Base-by-base conservation (phyloP, 768 basidiomycete species). In the Tubosaeta sp. region DNA sequence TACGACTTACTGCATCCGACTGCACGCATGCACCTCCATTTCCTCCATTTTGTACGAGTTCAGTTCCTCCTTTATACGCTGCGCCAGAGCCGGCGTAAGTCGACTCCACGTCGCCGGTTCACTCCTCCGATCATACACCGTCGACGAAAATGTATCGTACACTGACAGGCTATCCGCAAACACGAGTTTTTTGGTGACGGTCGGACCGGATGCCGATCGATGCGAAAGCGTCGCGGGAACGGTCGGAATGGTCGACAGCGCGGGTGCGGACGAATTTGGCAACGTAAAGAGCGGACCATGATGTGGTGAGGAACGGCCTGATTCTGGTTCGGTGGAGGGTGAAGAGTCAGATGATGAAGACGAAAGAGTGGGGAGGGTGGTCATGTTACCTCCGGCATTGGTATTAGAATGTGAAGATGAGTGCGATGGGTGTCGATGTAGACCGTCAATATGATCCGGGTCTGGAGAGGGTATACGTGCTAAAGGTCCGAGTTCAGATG, bases 21-120 rank as follows among this genome's bases (percentile, higher is more conserved):
- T 95, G 46, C 88, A 76, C 60, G 90, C 89, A 71, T 98, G 95
- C 56, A 99, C 94, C 68, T 95, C 92, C 95, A 99, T 98, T 75
- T 97, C 94, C 72, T 95, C 94, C 89, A 97, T 91, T 79, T 98
- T 98, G 74, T 91, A 98, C 51, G 91, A 92, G 72, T 99, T 99
- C 48, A 99, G 76, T 73, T 95, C 92, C 73, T 95, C 93, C 79
- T 99, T 99, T 71, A 99, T 98, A 62, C 87, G 80, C 76, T 97
- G 92, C 37, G 95, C 95, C 63, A 98, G 75, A 52, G 88, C 85
- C 41, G 95, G 97, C 48, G 97, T 99, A 63, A 99, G 73, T 37
- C 91, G 81, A 72, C 95, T 97, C 85, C 94, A 97, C 26, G 95
- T 98, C 43, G 94, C 95, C 19, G 92, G 93, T 71, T 97, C 95